Conservation (phyloP, 176 grass and related monocot genomes). For the Juncus inflexus region DNA sequence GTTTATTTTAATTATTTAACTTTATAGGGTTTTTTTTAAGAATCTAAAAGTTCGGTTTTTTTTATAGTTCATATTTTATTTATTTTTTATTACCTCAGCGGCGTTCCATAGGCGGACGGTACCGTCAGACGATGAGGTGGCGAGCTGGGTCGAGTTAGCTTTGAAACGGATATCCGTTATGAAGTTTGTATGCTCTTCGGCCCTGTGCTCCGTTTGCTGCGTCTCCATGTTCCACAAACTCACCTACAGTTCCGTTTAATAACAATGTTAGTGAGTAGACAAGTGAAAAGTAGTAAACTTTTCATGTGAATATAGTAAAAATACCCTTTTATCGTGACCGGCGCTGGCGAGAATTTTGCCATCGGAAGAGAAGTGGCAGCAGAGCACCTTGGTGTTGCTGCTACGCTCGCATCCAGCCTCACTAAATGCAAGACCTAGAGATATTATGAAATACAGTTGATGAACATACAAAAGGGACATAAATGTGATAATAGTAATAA, state of each 20-base stretch:
- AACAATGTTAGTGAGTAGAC: constrained; percentile 15
- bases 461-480: neutral
- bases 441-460: neutral
- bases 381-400: constrained; percentile 30
- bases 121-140: constrained; percentile 45
- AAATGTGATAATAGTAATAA: neutral
- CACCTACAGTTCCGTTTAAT: constrained; percentile 27
- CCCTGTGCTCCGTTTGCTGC: constrained; percentile 21
- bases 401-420: constrained; percentile 51
- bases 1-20: neutral
- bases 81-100: constrained; percentile 28
- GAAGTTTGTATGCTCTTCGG: constrained; percentile 38
- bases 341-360: constrained; percentile 41
- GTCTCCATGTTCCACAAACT: constrained; percentile 30
- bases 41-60: neutral
- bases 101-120: constrained; percentile 42
- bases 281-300: constrained; percentile 19
- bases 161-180: constrained; percentile 44
- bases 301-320: constrained; percentile 8
- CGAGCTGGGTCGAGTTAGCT: constrained; percentile 11
- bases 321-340: constrained; percentile 50
- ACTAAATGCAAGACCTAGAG: constrained; percentile 62
- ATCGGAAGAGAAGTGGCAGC: constrained; percentile 47
- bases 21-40: neutral
- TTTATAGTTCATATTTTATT: neutral